Percentiles rank a stretch among this genome's conserved stretches.
Evolutionary conservation across 2,329 filamentous ascomycete genomes (phyloP).

Genomic region (Mycosphaerella sp.): DNA sequence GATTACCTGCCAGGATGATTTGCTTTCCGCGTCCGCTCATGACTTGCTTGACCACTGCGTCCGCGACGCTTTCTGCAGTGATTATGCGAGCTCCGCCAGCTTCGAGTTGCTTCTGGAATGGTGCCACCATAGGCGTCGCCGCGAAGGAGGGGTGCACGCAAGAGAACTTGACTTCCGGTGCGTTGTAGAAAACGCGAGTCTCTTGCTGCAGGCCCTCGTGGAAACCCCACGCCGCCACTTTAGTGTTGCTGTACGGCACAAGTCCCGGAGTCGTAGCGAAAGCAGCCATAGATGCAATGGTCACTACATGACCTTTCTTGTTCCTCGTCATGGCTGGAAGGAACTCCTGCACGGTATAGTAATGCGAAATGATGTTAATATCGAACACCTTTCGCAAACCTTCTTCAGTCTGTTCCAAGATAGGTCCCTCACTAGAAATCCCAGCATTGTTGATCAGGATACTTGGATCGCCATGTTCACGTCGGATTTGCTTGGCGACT

Average conservation of each 20-base stretch:
- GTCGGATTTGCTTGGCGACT: constrained; percentile 37
- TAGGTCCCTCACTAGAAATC: constrained; percentile 43
- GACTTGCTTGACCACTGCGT: constrained; percentile 42
- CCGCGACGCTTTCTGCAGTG: constrained; percentile 37
- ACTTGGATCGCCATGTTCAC: constrained; percentile 40
- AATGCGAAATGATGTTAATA: constrained; percentile 49
- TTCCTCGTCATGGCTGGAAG: constrained; percentile 46
- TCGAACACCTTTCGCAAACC: constrained; percentile 47
- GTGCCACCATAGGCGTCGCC: constrained; percentile 37
- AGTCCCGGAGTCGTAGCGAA: constrained; percentile 41
- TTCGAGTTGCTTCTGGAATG: constrained; percentile 32
- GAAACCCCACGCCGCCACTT: constrained; percentile 49
- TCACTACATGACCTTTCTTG: constrained; percentile 53
- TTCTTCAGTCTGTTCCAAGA: constrained; percentile 43
- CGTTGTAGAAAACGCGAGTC: constrained; percentile 39
- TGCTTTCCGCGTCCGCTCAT: constrained; percentile 39
- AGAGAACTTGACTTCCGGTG: constrained; percentile 40
- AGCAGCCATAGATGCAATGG: constrained; percentile 49
- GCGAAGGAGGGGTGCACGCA: constrained; percentile 42
- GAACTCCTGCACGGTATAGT: constrained; percentile 48
- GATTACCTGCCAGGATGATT: constrained; percentile 34
- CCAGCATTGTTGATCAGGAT: constrained; percentile 49
- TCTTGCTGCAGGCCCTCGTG: constrained; percentile 46
- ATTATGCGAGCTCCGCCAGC: constrained; percentile 32
- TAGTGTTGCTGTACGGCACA: constrained; percentile 49